These are phyloP conservation scores for Meripilus lineatus DNA, from an alignment of 1,284 basidiomycete genomes.

Conservation along the genomic window DNA sequence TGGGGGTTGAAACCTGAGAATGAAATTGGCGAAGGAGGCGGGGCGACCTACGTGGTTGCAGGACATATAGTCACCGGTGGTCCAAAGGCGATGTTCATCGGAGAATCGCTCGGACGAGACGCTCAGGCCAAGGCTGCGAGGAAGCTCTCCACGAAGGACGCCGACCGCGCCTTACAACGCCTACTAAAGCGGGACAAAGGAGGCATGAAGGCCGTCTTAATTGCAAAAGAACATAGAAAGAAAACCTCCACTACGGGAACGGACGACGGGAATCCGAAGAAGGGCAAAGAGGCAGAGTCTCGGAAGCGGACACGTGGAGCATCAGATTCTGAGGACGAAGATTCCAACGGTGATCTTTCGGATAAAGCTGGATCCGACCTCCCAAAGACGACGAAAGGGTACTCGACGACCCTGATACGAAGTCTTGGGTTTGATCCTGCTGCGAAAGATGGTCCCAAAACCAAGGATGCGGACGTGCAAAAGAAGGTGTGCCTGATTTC, in stretches of 20 bases:
- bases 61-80: slow-evolving; percentile 63
- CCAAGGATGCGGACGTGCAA: slow-evolving; percentile 35
- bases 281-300: slow-evolving; percentile 23
- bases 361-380: slow-evolving; percentile 11
- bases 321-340: slow-evolving; percentile 9
- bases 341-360: slow-evolving; percentile 1
- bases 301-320: slow-evolving; percentile 13
- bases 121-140: slow-evolving; percentile 70
- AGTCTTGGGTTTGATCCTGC: slow-evolving; percentile 73
- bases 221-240: slow-evolving; percentile 43
- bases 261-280: slow-evolving; percentile 20
- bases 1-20: slow-evolving; percentile 67
- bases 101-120: slow-evolving; percentile 69
- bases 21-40: slow-evolving; percentile 34
- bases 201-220: slow-evolving; percentile 55
- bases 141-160: slow-evolving; percentile 49
- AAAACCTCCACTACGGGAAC: slow-evolving; percentile 17
- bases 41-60: slow-evolving; percentile 78
- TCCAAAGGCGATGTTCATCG: slow-evolving; percentile 43
- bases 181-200: slow-evolving; percentile 60
- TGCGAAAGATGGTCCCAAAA: slow-evolving; percentile 41
- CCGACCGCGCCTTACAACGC: slow-evolving; percentile 53
- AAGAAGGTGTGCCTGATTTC: slow-evolving; percentile 43
- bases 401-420: slow-evolving; percentile 61
- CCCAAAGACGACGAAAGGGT: slow-evolving; percentile 34